A percentile compares a stretch with the other conserved stretches of the same genome.
Conservation (phyloP, 495 filamentous ascomycete species). For the Halenospora varia region DNA sequence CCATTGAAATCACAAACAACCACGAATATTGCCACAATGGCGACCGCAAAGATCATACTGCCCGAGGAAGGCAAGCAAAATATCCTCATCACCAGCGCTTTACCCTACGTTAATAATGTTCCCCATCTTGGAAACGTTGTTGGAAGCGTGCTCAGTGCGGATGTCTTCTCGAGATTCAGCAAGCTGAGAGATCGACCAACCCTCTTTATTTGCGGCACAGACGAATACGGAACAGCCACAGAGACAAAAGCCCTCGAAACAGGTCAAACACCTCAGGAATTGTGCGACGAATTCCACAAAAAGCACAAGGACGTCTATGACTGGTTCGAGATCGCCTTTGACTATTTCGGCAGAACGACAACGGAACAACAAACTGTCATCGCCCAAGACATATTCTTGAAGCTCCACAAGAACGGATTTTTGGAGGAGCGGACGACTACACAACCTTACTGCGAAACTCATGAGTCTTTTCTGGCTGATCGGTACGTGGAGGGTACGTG, state of each 20-base stretch:
- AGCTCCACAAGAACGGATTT: constrained; percentile 70
- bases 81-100: constrained; percentile 46
- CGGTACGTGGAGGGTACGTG: constrained; percentile 92
- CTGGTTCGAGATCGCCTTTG: constrained; percentile 83
- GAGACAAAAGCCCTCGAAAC: constrained; percentile 65
- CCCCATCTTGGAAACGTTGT: constrained; percentile 94
- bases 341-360: constrained; percentile 79
- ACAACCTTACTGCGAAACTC: constrained; percentile 84
- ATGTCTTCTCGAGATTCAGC: constrained; percentile 58
- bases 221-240: constrained; percentile 86
- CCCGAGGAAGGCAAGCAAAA: constrained; percentile 43
- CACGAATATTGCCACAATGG: constrained; percentile 13
- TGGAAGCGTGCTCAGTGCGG: constrained; percentile 80
- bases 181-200: constrained; percentile 42
- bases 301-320: constrained; percentile 83
- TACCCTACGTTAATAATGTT: constrained; percentile 90
- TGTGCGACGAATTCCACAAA: constrained; percentile 81
- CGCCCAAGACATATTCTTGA: constrained; percentile 77
- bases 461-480: constrained; percentile 84
- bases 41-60: constrained; percentile 34
- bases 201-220: constrained; percentile 65
- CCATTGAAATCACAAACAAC: constrained; percentile 10
- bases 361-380: constrained; percentile 79
- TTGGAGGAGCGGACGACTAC: constrained; percentile 69
- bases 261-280: constrained; percentile 58